Evolutionary conservation across 192 early-diverging fungal genomes (phyloP), one percentile per base, ranked within the genome.

Genomic region (Geranomyces variabilis): DNA sequence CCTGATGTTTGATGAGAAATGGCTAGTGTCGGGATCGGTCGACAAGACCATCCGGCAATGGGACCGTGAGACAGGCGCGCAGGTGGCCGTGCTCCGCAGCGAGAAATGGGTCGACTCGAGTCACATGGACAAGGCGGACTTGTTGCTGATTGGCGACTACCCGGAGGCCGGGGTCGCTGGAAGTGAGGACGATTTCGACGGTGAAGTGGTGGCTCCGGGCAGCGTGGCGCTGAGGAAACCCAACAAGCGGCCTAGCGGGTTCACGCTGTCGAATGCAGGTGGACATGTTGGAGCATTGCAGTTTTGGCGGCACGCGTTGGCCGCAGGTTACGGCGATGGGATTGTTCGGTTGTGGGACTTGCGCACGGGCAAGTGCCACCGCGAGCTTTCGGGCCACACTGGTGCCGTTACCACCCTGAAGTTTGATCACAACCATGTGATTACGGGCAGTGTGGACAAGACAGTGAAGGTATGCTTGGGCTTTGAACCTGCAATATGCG

Each of bases 21-120:
- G 53, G 69, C 64, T 82, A 5, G 34, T 82, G 15, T 59, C 24
- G 67, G 81, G 81, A 12, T 65, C 57, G 12, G 74, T 70, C 14
- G 81, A 82, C 70, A 82, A 80, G 67, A 80, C 78, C 24, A 66
- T 82, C 28, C 64, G 74, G 5, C 77, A 77, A 26, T 82, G 81
- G 81, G 81, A 82, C 64, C 70, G 76, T 22, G 74, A 66, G 34
- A 81, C 80, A 9, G 80, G 80, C 14, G 43, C 55, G 7, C 63
- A 67, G 33, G 58, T 81, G n/a, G 65, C 77, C 19, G 59, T 73
- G 0, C 66, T 77, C 1, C 56, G 72, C 3, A 66, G 66, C 49
- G 76, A 77, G 29, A 47, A 69, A 46, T 77, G 76, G 76, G 36
- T 74, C 19, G 76, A 77, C 48, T 26, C 30, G 10, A 45, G 67